A percentile compares a stretch with the other conserved stretches of the same genome.
Conservation (phyloP, 2,329 filamentous ascomycete genomes). For the Pochonia chlamydosporia region DNA sequence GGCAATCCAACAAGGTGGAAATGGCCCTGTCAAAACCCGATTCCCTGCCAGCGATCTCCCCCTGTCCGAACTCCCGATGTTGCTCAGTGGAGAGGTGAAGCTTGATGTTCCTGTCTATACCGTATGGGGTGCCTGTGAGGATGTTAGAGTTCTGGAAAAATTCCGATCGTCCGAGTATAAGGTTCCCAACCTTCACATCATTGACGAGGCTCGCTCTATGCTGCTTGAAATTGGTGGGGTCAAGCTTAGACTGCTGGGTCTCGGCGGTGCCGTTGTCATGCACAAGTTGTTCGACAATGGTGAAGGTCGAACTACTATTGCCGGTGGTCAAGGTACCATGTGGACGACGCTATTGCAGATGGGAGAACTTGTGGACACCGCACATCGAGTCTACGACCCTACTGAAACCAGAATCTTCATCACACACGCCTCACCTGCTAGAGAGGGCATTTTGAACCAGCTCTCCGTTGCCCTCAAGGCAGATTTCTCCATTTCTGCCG, state of each 20-base stretch:
- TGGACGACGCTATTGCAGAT: conserved; percentile 98
- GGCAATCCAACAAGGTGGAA: conserved; percentile 57
- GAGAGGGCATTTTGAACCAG: conserved; percentile 95
- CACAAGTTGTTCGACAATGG: conserved; percentile 99
- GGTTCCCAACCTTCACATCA: conserved; percentile 94
- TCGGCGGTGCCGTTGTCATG: conserved; percentile 97
- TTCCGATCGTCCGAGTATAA: conserved; percentile 98
- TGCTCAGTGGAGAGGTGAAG: conserved; percentile 82
- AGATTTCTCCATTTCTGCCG: conserved; percentile 95
- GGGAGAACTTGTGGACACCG: conserved; percentile 95
- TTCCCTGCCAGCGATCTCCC: conserved; percentile 78
- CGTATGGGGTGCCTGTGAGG: conserved; percentile 97
- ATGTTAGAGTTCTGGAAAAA: conserved; percentile 95
- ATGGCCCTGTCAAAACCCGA: conserved; percentile 77
- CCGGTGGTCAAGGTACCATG: conserved; percentile 97
- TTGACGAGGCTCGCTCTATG: conserved; percentile 95
- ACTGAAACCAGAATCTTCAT: conserved; percentile 96
- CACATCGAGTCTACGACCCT: conserved; percentile 95
- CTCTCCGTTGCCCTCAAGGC: conserved; percentile 95
- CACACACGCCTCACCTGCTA: conserved; percentile 92
- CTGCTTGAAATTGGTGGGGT: conserved; percentile 91
- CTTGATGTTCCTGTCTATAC: conserved; percentile 97
- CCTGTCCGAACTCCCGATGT: conserved; percentile 84
- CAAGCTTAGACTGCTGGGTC: conserved; percentile 86
- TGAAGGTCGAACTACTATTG: conserved; percentile 95